phyloP scores from a whole-genome alignment of 2,329 filamentous ascomycete species.

The Ophiostoma sp. region DNA sequence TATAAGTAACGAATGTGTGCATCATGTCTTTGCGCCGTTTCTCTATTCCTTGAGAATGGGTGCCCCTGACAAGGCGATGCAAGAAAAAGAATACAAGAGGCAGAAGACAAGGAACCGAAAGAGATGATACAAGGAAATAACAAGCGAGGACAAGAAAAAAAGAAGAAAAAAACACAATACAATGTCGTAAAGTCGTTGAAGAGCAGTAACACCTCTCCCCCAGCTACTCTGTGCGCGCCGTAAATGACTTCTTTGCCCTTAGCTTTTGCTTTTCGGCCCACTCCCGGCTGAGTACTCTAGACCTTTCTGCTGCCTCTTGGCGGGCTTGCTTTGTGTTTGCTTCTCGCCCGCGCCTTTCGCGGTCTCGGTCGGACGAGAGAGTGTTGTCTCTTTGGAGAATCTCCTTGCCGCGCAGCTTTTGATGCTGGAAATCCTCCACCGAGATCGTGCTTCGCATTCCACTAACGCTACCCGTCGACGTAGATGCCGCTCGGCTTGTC shows the following conservation, averaged over 20 bases:
- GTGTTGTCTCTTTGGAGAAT: slow-evolving; percentile 50
- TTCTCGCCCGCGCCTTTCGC: slow-evolving; percentile 52
- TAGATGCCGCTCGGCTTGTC: slow-evolving; percentile 40
- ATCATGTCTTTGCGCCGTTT: too few species aligned
- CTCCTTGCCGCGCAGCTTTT: slow-evolving; percentile 49
- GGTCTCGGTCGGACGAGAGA: slow-evolving; percentile 43
- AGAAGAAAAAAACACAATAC: not conserved
- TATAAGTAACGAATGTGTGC: too few species aligned
- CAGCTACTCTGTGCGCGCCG: not conserved
- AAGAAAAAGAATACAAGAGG: not conserved
- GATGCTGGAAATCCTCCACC: slow-evolving; percentile 45
- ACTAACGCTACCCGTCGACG: slow-evolving; percentile 41
- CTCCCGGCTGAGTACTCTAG: slow-evolving; percentile 52
- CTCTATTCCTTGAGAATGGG: too few species aligned
- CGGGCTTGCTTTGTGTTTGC: slow-evolving; percentile 49
- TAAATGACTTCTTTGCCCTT: slow-evolving; percentile 20
- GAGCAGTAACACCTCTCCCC: not conserved
- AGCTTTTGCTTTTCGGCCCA: slow-evolving; percentile 48
- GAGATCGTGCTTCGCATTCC: slow-evolving; percentile 47
- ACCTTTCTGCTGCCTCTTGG: slow-evolving; percentile 56
- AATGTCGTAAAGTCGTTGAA: not conserved
- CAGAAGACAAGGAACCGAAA: not conserved
- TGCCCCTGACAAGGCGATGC: too few species aligned
- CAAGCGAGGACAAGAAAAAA: not conserved
- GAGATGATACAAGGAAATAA: not conserved